Base-by-base conservation (phyloP, 2,329 filamentous ascomycete genomes). In the Metarhizium brunneum region DNA sequence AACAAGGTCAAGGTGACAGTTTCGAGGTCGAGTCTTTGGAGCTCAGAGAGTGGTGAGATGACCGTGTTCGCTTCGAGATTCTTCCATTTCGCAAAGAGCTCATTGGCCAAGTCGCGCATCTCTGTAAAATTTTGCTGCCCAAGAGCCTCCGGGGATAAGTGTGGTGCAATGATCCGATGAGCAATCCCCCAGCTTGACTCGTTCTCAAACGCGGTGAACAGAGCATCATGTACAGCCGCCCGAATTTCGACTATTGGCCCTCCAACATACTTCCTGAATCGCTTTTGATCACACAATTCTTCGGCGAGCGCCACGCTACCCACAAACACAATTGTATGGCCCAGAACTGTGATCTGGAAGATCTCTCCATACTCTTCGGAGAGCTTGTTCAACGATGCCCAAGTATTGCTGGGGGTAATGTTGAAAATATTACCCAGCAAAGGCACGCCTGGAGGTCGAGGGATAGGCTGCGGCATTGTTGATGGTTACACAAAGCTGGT, bases 11-110 rank as follows among this genome's bases (percentile, higher is more conserved):
- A 65, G 2, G 78, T 75, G 2, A 73, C 76, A 3, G 74, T 70
- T 56, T 81, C 79, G 35, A 84, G 71, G 61, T 80, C 78, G 16
- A 82, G 68, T 16, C 77, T 69, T 60, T 81, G 78, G 16, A 84
- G 70, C 51, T 82, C 76, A 8, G 68, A 68, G 10, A 81, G 68
- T 0, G 77, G 71, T 4, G 69, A 66, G n/a, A 82, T 66, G 40
- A 66, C 65, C 56, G 72, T 71, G n/a, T 65, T 65, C 1, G 60
- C 42, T 3, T 53, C 56, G 2, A n/a, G 36, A 0, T 64, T 67
- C 43, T 63, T 66, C 82, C 81, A 84, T 53, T 76, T 75, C 7
- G 66, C 63, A 16, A 81, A 64, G 42, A 84, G 67, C 58, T 82
- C 80, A 10, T 66, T 63, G 0, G 77, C 71, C n/a, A 71, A 73